phyloP scores from a whole-genome alignment of 163 green algal species.

The Trebouxiophyceae sp. region DNA sequence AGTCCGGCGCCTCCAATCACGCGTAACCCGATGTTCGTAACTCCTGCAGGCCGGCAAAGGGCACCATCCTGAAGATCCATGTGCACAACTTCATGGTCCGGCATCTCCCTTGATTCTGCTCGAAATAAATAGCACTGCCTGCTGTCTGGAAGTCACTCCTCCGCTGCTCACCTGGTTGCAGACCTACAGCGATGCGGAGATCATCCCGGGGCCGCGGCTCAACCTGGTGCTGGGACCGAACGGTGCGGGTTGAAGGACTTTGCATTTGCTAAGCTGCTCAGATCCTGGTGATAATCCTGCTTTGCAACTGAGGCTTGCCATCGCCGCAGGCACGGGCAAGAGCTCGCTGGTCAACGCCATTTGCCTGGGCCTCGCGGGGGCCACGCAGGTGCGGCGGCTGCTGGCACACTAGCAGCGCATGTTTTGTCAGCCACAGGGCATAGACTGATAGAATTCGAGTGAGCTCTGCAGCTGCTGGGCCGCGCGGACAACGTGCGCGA shows the following conservation, averaged over 20 bases:
- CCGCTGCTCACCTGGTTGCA: constrained; percentile 15
- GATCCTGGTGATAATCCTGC: neutral
- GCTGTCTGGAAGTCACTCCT: neutral
- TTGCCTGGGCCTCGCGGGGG: constrained; percentile 77
- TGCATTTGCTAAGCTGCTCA: neutral
- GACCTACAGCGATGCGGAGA: constrained; percentile 33
- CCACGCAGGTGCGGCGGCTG: constrained; percentile 36
- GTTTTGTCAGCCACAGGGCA: too few relatives aligned
- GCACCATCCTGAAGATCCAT: constrained; percentile 63
- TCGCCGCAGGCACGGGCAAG: constrained; percentile 83
- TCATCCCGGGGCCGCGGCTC: constrained; percentile 71
- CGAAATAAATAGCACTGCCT: neutral
- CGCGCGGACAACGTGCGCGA: constrained; percentile 69
- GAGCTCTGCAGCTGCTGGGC: constrained; percentile 64
- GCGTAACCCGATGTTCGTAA: too few relatives aligned
- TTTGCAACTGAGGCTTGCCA: neutral
- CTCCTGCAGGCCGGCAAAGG: too few relatives aligned
- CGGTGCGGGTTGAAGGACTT: constrained; percentile 45
- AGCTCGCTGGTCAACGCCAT: constrained; percentile 90
- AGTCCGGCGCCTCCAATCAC: too few relatives aligned
- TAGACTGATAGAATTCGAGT: too few relatives aligned
- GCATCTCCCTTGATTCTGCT: too few relatives aligned
- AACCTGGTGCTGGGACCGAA: constrained; percentile 97
- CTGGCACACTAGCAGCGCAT: too few relatives aligned
- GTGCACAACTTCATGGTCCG: constrained; percentile 87